Base-by-base conservation (phyloP, 371 early-diverging fungal genomes). In the Capillidium heterosporum region DNA sequence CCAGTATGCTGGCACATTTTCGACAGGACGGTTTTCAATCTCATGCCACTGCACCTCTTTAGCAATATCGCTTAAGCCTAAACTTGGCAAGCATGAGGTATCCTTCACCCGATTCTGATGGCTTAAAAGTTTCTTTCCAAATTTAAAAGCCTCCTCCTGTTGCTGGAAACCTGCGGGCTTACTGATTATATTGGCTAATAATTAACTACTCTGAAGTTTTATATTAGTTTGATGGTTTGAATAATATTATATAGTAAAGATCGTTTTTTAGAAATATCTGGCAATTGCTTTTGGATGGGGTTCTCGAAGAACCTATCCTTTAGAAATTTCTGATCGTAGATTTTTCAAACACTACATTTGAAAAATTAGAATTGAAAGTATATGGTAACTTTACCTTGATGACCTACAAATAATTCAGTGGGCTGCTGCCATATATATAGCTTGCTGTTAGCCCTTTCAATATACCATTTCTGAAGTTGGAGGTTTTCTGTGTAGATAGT, bases 341-440 rank as follows among this genome's bases (percentile, higher is more conserved):
- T n/a, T n/a, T n/a, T n/a, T n/a, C n/a, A n/a, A n/a, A n/a, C n/a
- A n/a, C n/a, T n/a, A n/a, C n/a, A n/a, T n/a, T n/a, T n/a, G n/a
- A n/a, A n/a, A n/a, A n/a, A n/a, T n/a, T n/a, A n/a, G n/a, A n/a
- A n/a, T n/a, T n/a, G n/a, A n/a, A n/a, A n/a, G 61, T 80, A 67
- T 27, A 89, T 57, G 32, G 92, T 66, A 64, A 90, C 89, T 48
- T 78, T n/a, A 73, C 79, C 68, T 77, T 78, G 59, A 83, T 79
- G 49, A 89, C 70, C 58, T 87, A 81, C 58, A 95, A 63, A n/a
- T 83, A 70, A 59, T 88, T 87, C 2, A 89, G 67, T 0, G 92
- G 90, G 56, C 91, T 77, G 17, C 74, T 81, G 19, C 84, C 87
- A 61, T 93, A 89, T 63, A 91, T 82, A 90, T 89, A 89, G 17